These are phyloP conservation scores for Peniophora sp. DNA, from an alignment of 1,284 basidiomycete genomes.

Conservation along the genomic window DNA sequence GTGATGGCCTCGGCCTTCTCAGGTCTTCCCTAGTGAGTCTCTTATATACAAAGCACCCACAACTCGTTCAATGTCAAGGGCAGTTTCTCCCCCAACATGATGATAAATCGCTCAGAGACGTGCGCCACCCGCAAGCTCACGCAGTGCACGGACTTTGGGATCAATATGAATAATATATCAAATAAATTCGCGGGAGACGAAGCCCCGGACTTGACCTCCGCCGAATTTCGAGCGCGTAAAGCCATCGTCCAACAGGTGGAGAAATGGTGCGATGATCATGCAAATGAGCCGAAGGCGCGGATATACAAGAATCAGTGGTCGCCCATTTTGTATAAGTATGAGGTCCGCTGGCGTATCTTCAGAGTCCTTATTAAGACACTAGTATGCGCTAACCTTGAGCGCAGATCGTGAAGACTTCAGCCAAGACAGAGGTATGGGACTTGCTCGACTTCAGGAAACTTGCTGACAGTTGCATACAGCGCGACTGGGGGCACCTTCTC, in stretches of 20 bases:
- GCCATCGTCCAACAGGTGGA: slow-evolving; percentile 17
- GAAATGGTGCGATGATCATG: slow-evolving; percentile 3
- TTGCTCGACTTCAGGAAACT: background rate
- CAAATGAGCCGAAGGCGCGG: background rate
- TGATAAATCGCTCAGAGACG: slow-evolving; percentile 8
- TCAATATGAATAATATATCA: slow-evolving; percentile 16
- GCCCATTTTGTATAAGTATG: slow-evolving; percentile 21
- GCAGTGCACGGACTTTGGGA: slow-evolving; percentile 17
- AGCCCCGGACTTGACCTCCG: slow-evolving; percentile 15
- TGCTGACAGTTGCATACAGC: slow-evolving; percentile 9
- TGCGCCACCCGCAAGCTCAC: slow-evolving; percentile 13
- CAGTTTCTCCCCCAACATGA: background rate
- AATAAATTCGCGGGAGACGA: slow-evolving; percentile 17
- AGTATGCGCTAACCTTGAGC: background rate
- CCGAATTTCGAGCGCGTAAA: slow-evolving; percentile 17
- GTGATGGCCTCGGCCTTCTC: background rate
- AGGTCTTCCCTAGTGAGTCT: background rate
- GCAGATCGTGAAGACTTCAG: slow-evolving; percentile 14
- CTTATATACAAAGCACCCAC: background rate
- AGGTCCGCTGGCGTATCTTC: slow-evolving; percentile 9
- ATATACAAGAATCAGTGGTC: slow-evolving; percentile 11
- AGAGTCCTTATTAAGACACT: background rate
- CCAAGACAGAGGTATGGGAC: slow-evolving; percentile 10
- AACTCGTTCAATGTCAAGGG: background rate
- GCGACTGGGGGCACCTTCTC: slow-evolving; percentile 24